Evolutionary conservation across 371 early-diverging fungal genomes (phyloP), one percentile per base, ranked within the genome.

Genomic region (Apophysomyces sp.): DNA sequence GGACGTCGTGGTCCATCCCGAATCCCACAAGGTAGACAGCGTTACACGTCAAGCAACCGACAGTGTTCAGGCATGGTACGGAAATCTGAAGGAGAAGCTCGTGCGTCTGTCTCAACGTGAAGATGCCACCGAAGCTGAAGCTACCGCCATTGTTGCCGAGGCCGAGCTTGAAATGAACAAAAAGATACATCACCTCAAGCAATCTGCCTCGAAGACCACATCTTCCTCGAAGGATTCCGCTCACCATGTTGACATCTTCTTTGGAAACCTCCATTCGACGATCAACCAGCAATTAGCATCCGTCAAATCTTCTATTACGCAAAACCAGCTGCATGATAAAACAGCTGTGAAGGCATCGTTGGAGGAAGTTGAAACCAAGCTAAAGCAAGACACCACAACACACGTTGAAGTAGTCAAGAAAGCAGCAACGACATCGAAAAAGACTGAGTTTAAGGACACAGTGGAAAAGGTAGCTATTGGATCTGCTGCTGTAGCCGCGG

Each of bases 221-320:
- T 28, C 12, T 0, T 11, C 26, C 3, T 30, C 54, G n/a, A n/a
- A 26, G 24, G 21, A n/a, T 18, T n/a, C 49, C 4, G 21, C 18
- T 21, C 49, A 44, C 30, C 68, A 68, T 57, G 51, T 75, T 15
- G 76, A 71, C 24, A 61, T 59, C 18, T 76, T 72, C 71, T 71
- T 68, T 58, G 67, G 65, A 6, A 66, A 73, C 34, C 28, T 76
- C 44, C 68, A 66, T 11, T 60, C 62, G 5, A 72, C 60, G 57
- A 63, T 63, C 18, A 55, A 62, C n/a, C 55, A 27, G 4, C 76
- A 76, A 34, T 44, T 76, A 21, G 52, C 66, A 0, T 56, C 60
- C 12, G 58, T 76, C 30, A 69, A 66, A 55, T 52, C 58, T 15
- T 59, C 64, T 26, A 62, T 76, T 24, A 16, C 62, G 3, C 63